Evolutionary conservation across 257 asterid species (phyloP), one percentile per base, ranked within the genome.

Genomic region (Schizonepeta tenuifolia): DNA sequence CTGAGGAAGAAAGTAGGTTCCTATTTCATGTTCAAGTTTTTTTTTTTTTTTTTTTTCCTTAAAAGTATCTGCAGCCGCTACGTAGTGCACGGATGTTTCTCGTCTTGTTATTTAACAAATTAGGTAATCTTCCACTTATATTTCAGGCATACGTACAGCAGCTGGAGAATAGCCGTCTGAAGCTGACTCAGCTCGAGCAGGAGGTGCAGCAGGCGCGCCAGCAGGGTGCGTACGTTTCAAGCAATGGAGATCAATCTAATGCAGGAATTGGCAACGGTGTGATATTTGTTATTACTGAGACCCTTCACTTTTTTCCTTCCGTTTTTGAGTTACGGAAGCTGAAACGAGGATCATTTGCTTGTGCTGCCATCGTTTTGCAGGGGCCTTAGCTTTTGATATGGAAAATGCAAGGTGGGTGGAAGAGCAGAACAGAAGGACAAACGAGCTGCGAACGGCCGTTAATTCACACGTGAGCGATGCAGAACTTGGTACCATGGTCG

Each of bases 71-170:
- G 49, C 14, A 11, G n/a, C 17, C 50, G 6, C 50, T 43, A 11
- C n/a, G 1, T 9, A 38, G 43, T 38, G 43, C 3, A 8, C 43
- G 43, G 43, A 62, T 36, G 28, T 63, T 40, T 20, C n/a, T 63
- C 35, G 1, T 40, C 35, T 63, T 21, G 69, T 20, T 41, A 31
- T 35, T 40, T 41, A 15, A 15, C 14, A 24, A 26, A 47, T 57
- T 17, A 62, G 56, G 28, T 70, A 65, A 58, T 67, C 13, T 63
- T 38, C 64, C 1, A 13, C 72, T 61, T 63, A 69, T 63, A 77
- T 58, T 73, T 18, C 85, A 94, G 97, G 97, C 99, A 13, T 94
- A 94, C 70, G 96, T 94, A 53, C 97, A 94, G 82, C 97, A 94
- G 85, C 82, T 94, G 75, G 99, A 93, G 90, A 93, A 86, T 83